phyloP scores from a whole-genome alignment of 371 early-diverging fungal species.

The Mortierella sp. region DNA sequence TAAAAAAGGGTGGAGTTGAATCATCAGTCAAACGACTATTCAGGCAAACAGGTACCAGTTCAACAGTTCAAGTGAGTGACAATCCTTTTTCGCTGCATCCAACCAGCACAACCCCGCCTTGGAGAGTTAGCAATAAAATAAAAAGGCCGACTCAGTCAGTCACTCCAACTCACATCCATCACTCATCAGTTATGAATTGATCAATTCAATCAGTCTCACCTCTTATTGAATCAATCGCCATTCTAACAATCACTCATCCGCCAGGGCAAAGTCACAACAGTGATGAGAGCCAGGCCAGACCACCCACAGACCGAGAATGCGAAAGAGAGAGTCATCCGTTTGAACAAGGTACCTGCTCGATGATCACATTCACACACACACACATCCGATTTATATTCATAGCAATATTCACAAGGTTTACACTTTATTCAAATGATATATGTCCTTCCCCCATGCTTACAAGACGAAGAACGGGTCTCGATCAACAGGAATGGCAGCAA shows the following conservation, averaged over 20 bases:
- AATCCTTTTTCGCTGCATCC: not conserved
- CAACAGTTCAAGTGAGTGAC: not conserved
- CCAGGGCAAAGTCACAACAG: slow-evolving; percentile 6
- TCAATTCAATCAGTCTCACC: not conserved
- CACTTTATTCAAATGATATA: not conserved
- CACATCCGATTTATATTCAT: not conserved
- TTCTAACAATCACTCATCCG: not conserved
- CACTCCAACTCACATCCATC: not conserved
- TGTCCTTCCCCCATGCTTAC: not conserved
- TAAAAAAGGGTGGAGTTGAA: slow-evolving; percentile 4
- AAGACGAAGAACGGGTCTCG: not conserved
- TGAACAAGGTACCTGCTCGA: not conserved
- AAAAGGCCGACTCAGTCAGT: slow-evolving; percentile 1
- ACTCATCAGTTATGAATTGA: not conserved
- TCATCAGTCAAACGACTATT: not conserved
- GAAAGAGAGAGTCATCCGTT: not conserved
- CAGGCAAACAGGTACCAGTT: not conserved
- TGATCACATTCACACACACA: slow-evolving; percentile 4
- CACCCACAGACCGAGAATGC: not conserved
- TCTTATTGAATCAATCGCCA: not conserved
- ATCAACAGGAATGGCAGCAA: not conserved
- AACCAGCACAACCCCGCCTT: slow-evolving; percentile 3
- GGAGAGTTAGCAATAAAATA: not conserved
- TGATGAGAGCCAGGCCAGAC: not conserved
- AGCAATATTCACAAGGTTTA: not conserved